Evolutionary conservation across 208 protist genomes (phyloP).

Genomic region (Wallacemonas sp.): DNA sequence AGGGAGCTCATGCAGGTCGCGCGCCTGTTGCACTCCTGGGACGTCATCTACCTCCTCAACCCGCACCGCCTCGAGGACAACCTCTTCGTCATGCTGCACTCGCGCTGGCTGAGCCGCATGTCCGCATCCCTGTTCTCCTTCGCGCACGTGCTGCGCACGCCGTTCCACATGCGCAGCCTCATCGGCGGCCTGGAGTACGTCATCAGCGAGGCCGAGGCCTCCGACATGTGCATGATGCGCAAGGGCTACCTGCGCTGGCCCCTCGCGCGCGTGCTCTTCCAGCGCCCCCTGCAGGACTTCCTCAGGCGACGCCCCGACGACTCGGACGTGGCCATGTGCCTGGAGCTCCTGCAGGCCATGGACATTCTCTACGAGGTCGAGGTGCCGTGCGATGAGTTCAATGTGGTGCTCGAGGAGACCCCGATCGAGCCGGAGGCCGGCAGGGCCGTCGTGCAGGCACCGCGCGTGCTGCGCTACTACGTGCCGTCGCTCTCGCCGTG

Average conservation of each 20-base stretch:
- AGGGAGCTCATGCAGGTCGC: slow-evolving; percentile 71
- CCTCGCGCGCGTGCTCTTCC: slow-evolving; percentile 78
- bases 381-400: slow-evolving; percentile 65
- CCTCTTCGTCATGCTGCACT: slow-evolving; percentile 70
- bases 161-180: slow-evolving; percentile 78
- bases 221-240: slow-evolving; percentile 75
- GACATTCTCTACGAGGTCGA: slow-evolving; percentile 71
- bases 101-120: slow-evolving; percentile 84
- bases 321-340: slow-evolving; percentile 75
- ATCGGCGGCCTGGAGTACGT: slow-evolving; percentile 87
- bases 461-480: slow-evolving; percentile 72
- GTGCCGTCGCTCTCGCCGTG: slow-evolving; percentile 79
- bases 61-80: slow-evolving; percentile 66
- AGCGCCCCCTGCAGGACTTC: slow-evolving; percentile 54
- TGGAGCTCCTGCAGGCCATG: slow-evolving; percentile 78
- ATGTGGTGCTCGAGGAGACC: slow-evolving; percentile 69
- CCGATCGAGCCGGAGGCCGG: slow-evolving; percentile 48
- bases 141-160: slow-evolving; percentile 82
- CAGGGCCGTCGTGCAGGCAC: slow-evolving; percentile 28
- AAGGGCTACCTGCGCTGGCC: slow-evolving; percentile 80
- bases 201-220: slow-evolving; percentile 66
- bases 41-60: slow-evolving; percentile 86
- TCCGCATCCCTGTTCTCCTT: slow-evolving; percentile 82
- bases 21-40: slow-evolving; percentile 84
- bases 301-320: slow-evolving; percentile 63